Conservation (phyloP, 495 filamentous ascomycete species). For the Penicillium bovifimosum region DNA sequence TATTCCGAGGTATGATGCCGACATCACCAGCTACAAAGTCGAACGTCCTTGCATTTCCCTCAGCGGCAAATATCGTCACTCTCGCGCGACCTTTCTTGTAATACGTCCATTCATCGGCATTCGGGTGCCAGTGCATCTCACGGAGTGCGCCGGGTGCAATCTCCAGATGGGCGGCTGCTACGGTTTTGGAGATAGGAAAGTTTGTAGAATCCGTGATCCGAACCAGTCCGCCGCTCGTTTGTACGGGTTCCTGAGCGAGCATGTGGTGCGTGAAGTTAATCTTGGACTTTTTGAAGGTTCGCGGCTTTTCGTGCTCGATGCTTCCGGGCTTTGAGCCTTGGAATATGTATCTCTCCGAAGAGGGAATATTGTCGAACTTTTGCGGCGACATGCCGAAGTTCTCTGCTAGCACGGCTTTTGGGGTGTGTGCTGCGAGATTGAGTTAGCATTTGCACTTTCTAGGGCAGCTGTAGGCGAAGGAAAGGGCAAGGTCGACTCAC, state of each 20-base stretch:
- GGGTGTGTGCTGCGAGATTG: constrained; percentile 47
- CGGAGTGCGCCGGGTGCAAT: constrained; percentile 54
- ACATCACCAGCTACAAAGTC: constrained; percentile 53
- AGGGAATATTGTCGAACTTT: constrained; percentile 52
- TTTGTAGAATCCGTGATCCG: constrained; percentile 61
- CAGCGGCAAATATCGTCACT: constrained; percentile 60
- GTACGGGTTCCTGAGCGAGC: constrained; percentile 50
- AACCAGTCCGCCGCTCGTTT: constrained; percentile 51
- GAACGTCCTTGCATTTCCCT: constrained; percentile 58
- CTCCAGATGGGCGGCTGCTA: constrained; percentile 56
- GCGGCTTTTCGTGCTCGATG: constrained; percentile 42
- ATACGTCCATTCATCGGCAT: constrained; percentile 73
- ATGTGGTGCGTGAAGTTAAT: constrained; percentile 57
- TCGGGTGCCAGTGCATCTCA: constrained; percentile 75
- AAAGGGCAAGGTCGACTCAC: constrained; percentile 20
- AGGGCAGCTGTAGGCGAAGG: too few relatives aligned
- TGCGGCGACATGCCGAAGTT: constrained; percentile 59
- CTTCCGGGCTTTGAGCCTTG: constrained; percentile 49
- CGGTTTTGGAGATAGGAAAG: constrained; percentile 58
- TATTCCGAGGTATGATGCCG: constrained; percentile 54
- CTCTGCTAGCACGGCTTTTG: constrained; percentile 56
- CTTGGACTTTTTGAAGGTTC: constrained; percentile 52
- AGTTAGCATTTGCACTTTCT: background rate
- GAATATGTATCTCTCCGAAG: constrained; percentile 65
- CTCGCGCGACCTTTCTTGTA: constrained; percentile 64